Base-by-base conservation (phyloP, 2,329 filamentous ascomycete species). In the Stenocarpella maydis region DNA sequence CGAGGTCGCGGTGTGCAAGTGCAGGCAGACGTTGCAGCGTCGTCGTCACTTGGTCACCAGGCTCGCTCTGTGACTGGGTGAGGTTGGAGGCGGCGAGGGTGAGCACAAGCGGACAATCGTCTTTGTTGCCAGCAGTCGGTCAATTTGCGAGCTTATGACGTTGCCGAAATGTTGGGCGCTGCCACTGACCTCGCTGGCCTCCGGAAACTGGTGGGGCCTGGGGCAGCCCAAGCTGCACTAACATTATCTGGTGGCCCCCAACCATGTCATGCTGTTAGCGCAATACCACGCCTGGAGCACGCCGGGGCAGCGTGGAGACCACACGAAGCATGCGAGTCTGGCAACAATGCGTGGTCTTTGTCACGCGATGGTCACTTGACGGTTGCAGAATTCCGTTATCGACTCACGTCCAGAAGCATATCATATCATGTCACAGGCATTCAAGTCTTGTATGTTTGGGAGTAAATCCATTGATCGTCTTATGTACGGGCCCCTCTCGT, bases 381-480 rank as follows among this genome's bases (percentile, higher is more conserved):
- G 7, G 26, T 47, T 34, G 41, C 6, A 47, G 7, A 10, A 47
- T 17, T 37, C 34, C 5, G 2, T 8, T 37, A 5, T 8, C 9
- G 17, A n/a, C 31, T 17, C n/a, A n/a, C 37, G 12, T 21, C 39
- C 9, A 31, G 37, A 14, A 21, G 24, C 26, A 45, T 21, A 2
- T n/a, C 26, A 45, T 21, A 2, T n/a, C 41, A 45, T 34, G 58
- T 34, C 41, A 54, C 50, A 65, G 6, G 17, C 15, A 26, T 12
- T 21, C 12, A 15, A 14, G 4, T 41, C 31, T 49, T 49, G 43
- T 26, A 24, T 41, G 43, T 26, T 34, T 41, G 43, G 58, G 49
- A 47, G 45, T 34, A 39, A 28, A 28, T 67, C 26, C 50, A 67
- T 67, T 67, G 52, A 67, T 67, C 64, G 49, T 58, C 26, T 41